phyloP scores from a whole-genome alignment of 1,139 yeast species.

The Taphrina betulina region DNA sequence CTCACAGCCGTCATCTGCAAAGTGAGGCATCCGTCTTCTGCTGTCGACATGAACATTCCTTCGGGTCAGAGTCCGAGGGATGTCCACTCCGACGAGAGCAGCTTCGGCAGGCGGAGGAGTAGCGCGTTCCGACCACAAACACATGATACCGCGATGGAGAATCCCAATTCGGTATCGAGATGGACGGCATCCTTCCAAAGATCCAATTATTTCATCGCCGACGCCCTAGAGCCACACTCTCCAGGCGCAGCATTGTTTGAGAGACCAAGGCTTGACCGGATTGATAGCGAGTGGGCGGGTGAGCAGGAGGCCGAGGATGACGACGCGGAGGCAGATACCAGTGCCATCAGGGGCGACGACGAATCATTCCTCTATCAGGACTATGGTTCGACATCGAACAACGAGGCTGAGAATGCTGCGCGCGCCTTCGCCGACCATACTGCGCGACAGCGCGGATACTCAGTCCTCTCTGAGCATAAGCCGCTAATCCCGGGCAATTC shows the following conservation, averaged over 20 bases:
- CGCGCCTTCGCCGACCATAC: conserved; percentile 18
- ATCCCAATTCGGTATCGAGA: conserved; percentile 18
- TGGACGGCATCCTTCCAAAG: conserved; percentile 30
- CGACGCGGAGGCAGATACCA: conserved; percentile 17
- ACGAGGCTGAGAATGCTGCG: conserved; percentile 16
- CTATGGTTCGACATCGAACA: conserved; percentile 12
- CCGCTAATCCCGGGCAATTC: conserved; percentile 19
- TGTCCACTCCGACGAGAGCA: not conserved
- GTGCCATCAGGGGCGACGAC: conserved; percentile 12
- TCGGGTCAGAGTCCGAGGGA: conserved; percentile 20
- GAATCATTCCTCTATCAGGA: conserved; percentile 25
- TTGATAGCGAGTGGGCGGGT: conserved; percentile 29
- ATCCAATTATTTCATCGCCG: conserved; percentile 25
- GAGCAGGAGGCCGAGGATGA: conserved; percentile 27
- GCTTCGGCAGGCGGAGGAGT: not conserved
- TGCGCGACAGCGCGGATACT: conserved; percentile 12
- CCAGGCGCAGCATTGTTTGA: conserved; percentile 17
- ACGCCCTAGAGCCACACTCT: conserved; percentile 28
- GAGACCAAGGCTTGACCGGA: conserved; percentile 25
- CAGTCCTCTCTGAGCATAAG: conserved; percentile 14
- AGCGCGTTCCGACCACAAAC: not conserved
- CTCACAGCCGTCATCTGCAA: no score
- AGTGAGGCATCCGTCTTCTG: no score
- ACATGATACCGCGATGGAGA: conserved; percentile 4
- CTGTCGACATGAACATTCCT: conserved; percentile 20